These are phyloP conservation scores for Fusarium papillatum DNA, from an alignment of 2,329 filamentous ascomycete species.

Conservation along the genomic window DNA sequence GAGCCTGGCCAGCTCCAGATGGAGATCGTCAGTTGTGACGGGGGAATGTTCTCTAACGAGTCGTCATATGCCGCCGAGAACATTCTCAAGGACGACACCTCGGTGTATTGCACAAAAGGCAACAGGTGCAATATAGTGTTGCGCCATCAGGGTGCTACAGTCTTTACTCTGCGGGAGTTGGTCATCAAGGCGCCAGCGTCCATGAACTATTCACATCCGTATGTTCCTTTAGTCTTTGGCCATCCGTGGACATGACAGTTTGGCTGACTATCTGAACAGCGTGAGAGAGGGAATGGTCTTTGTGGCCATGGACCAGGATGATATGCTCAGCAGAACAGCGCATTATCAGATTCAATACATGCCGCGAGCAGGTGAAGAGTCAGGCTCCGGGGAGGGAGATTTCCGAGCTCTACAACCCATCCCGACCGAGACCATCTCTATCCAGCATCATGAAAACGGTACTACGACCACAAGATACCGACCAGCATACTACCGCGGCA, in stretches of 20 bases:
- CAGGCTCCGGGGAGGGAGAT: conserved; percentile 34
- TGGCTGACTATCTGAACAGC: conserved; percentile 57
- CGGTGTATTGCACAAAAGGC: conserved; percentile 92
- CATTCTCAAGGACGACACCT: conserved; percentile 84
- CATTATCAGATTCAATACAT: conserved; percentile 81
- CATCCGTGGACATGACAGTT: conserved; percentile 25
- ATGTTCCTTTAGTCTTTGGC: conserved; percentile 56
- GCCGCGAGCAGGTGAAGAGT: conserved; percentile 34
- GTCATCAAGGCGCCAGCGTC: conserved; percentile 87
- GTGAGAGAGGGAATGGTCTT: conserved; percentile 95
- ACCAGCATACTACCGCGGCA: conserved; percentile 55
- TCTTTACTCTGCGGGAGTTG: conserved; percentile 88
- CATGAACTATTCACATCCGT: conserved; percentile 87
- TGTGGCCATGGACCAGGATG: conserved; percentile 86
- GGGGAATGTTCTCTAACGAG: conserved; percentile 77
- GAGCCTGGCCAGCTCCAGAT: conserved; percentile 85
- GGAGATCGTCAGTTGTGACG: conserved; percentile 92
- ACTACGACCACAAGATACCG: conserved; percentile 61
- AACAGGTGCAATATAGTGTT: conserved; percentile 90
- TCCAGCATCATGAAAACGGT: conserved; percentile 66
- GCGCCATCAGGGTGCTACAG: conserved; percentile 82
- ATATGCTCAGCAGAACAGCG: conserved; percentile 79
- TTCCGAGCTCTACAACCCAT: conserved; percentile 31
- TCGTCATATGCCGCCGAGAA: conserved; percentile 80
- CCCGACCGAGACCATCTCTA: conserved; percentile 60